These are phyloP conservation scores for Raffaelea ambrosiae DNA, from an alignment of 2,329 filamentous ascomycete species.

Conservation along the genomic window DNA sequence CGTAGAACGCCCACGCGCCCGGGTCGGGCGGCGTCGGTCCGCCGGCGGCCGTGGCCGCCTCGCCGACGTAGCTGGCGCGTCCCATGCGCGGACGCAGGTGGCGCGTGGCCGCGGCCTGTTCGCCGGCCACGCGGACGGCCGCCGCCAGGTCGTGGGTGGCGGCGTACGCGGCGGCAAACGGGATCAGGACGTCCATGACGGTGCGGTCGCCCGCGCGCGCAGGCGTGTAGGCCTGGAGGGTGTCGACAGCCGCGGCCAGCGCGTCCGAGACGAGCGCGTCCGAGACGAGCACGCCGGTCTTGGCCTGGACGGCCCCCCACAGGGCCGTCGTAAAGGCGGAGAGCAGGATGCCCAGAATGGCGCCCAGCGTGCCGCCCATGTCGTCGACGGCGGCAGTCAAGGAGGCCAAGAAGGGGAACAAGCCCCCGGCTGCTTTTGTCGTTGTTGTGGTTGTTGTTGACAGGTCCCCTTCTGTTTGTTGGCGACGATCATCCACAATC, in stretches of 20 bases:
- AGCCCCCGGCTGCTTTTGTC: too few relatives aligned
- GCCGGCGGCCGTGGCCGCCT: conserved; percentile 63
- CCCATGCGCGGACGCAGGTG: conserved; percentile 89
- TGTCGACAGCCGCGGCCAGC: conserved; percentile 58
- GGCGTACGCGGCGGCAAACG: conserved; percentile 68
- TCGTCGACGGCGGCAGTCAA: conserved; percentile 45
- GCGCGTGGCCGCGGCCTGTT: conserved; percentile 75
- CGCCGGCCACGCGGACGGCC: conserved; percentile 65
- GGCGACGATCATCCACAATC: conserved; percentile 32
- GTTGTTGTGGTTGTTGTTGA: too few relatives aligned
- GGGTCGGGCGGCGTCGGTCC: conserved; percentile 47
- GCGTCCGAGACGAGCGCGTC: conserved; percentile 61
- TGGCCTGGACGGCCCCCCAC: conserved; percentile 21
- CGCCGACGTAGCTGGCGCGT: conserved; percentile 71
- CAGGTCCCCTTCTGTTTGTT: conserved; percentile 39
- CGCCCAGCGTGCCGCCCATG: conserved; percentile 55
- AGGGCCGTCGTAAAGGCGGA: conserved; percentile 67
- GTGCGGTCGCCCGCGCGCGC: conserved; percentile 83
- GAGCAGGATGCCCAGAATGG: conserved; percentile 70
- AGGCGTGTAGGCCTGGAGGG: conserved; percentile 74
- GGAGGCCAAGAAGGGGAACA: too few relatives aligned
- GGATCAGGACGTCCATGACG: conserved; percentile 77
- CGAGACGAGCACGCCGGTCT: conserved; percentile 23
- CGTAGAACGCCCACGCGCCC: conserved; percentile 45
- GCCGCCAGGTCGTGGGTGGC: conserved; percentile 54